A percentile compares a stretch with the other conserved stretches of the same genome.
These are phyloP conservation scores for Sphagnum tenellum DNA, from an alignment of 225 moss, liverwort and hornwort species.

Conservation along the genomic window DNA sequence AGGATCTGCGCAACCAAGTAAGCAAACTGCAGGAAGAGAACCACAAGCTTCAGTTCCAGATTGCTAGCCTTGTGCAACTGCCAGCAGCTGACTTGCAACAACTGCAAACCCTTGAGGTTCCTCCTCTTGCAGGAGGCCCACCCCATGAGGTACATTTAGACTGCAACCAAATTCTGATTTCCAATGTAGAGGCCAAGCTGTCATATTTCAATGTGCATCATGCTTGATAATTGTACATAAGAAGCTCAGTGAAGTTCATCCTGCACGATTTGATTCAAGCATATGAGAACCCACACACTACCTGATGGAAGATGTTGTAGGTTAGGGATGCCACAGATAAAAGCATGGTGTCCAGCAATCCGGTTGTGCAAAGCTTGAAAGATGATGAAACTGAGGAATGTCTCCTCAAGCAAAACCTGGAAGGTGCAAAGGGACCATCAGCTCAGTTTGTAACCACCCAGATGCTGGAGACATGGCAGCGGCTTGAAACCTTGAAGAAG, in stretches of 20 bases:
- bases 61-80: slow-evolving; percentile 14
- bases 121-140: slow-evolving; percentile 8
- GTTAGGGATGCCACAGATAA: no score
- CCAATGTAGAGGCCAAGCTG: no score
- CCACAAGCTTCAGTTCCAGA: slow-evolving; percentile 22
- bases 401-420: slow-evolving; percentile 13
- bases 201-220: no score
- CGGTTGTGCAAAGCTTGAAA: neutral
- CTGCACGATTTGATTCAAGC: no score
- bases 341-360: no score
- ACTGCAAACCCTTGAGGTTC: slow-evolving; percentile 7
- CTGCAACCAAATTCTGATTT: neutral
- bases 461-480: slow-evolving; percentile 47
- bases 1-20: slow-evolving; percentile 40
- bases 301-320: no score
- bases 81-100: neutral
- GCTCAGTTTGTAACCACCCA: slow-evolving; percentile 35
- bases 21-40: slow-evolving; percentile 44
- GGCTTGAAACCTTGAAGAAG: slow-evolving; percentile 39
- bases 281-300: no score
- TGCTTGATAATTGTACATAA: no score
- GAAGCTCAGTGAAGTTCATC: no score
- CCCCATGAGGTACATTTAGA: neutral
- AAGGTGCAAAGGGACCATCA: slow-evolving; percentile 19
- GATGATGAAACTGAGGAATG: slow-evolving; percentile 16